Evolutionary conservation across 2,329 filamentous ascomycete species (phyloP).

Genomic region (Bipolaris gigantea): DNA sequence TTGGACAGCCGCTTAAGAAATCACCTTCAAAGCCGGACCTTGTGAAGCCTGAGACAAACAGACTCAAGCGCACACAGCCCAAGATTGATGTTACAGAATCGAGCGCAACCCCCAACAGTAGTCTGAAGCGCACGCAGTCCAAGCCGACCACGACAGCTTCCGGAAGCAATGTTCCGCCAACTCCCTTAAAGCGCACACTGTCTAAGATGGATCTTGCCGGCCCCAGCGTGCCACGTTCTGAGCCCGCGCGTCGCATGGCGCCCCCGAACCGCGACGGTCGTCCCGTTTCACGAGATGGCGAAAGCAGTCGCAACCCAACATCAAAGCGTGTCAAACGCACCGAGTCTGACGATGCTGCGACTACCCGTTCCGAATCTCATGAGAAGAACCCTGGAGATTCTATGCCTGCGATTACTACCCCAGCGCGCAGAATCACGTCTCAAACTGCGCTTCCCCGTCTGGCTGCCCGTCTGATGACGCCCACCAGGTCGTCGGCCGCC

Average conservation of each 20-base stretch:
- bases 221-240: conserved; percentile 42
- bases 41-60: conserved; percentile 43
- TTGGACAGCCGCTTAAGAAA: conserved; percentile 32
- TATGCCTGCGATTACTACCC: conserved; percentile 19
- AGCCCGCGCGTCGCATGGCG: conserved; percentile 34
- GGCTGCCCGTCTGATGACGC: conserved; percentile 65
- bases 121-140: conserved; percentile 54
- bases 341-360: conserved; percentile 69
- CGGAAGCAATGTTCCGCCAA: conserved; percentile 47
- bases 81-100: conserved; percentile 69
- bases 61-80: conserved; percentile 56
- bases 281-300: conserved; percentile 32
- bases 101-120: conserved; percentile 47
- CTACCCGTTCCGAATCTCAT: conserved; percentile 61
- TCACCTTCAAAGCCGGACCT: conserved; percentile 52
- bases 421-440: conserved; percentile 35
- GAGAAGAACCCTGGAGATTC: conserved; percentile 18
- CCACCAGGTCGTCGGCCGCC: conserved; percentile 74
- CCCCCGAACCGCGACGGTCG: conserved; percentile 30
- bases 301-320: conserved; percentile 44
- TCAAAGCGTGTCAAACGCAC: conserved; percentile 73
- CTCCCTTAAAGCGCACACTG: conserved; percentile 54
- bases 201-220: conserved; percentile 66
- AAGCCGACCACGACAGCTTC: conserved; percentile 68
- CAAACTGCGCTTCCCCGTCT: conserved; percentile 53